Evolutionary conservation across 805 yeast species (phyloP), one percentile per base, ranked within the genome.

Genomic region (Millerago galiae): DNA sequence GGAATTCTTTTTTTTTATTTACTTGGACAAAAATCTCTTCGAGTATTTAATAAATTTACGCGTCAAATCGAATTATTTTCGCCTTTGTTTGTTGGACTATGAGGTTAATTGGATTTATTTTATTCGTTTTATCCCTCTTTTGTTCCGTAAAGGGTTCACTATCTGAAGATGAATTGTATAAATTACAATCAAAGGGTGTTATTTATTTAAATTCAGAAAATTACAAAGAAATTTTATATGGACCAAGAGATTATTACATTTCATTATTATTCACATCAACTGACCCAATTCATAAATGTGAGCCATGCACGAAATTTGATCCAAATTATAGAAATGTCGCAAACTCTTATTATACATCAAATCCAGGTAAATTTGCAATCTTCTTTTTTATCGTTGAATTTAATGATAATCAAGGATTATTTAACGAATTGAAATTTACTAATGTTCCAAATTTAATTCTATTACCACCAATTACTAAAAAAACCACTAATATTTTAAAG

Each of bases 381-480:
- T 67, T 68, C 53, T 72, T 81, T 55, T 64, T 69, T 30, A 61
- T 66, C 34, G 72, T 75, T 11, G 90, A 83, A 45, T 71, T 21
- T 7, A 21, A 21, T 21, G 24, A 21, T 7, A 21, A 21, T 21
- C 24, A 21, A 7, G 7, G 7, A 5, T 21, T 21, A 21, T 21
- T 21, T 7, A 21, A 21, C 7, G 24, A 21, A 21, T 21, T 21
- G 24, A 21, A 21, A 21, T 21, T 21, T 7, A 21, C 24, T 5
- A 21, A 4, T 5, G 76, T 81, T 3, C 93, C 95, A 1, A 80
- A 77, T 45, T 50, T 81, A n/a, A 77, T 88, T 78, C 63, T 83
- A 2, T 70, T 75, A 42, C 88, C 89, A 4, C 83, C 79, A 4
- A 54, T 60, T 24, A 38, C 55, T 6, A 51, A 49, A 45, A 2